phyloP scores from a whole-genome alignment of 805 yeast genomes.

The Cyberlindnera saturnus region DNA sequence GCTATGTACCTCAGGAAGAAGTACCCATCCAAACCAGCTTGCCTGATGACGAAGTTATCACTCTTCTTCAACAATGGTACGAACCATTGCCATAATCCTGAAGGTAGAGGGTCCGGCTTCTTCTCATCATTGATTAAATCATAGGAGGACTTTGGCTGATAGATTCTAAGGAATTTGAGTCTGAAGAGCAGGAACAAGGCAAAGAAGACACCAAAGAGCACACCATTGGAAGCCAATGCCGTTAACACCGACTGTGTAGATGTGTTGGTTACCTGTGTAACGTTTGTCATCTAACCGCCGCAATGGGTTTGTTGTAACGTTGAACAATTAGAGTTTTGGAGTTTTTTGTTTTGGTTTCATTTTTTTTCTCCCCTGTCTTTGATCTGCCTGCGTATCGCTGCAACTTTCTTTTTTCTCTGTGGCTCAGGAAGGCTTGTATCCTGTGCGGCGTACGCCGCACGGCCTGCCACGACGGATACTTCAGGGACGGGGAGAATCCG shows the following conservation, averaged over 20 bases:
- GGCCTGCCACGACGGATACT: no score
- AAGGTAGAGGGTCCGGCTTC: constrained; percentile 69
- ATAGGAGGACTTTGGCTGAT: constrained; percentile 73
- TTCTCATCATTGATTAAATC: constrained; percentile 54
- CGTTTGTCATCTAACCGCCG: constrained; percentile 7
- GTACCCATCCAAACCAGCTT: constrained; percentile 93
- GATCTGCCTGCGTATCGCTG: background rate
- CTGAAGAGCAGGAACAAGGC: constrained; percentile 60
- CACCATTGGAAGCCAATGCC: constrained; percentile 61
- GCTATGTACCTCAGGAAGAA: constrained; percentile 77
- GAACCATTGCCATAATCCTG: constrained; percentile 69
- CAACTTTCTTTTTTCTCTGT: background rate
- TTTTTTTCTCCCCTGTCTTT: background rate
- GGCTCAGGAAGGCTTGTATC: no score
- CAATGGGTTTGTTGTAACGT: no score
- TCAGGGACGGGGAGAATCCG: no score
- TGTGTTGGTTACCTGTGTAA: constrained; percentile 26
- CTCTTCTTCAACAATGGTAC: constrained; percentile 55
- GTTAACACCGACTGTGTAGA: constrained; percentile 76
- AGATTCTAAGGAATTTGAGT: constrained; percentile 60
- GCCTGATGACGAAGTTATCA: constrained; percentile 70
- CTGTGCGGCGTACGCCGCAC: no score
- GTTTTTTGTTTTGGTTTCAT: no score
- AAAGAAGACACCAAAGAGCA: constrained; percentile 57
- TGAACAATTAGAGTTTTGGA: no score